Conservation (phyloP, 2,329 filamentous ascomycete species). For the Trichoderma hamatum region DNA sequence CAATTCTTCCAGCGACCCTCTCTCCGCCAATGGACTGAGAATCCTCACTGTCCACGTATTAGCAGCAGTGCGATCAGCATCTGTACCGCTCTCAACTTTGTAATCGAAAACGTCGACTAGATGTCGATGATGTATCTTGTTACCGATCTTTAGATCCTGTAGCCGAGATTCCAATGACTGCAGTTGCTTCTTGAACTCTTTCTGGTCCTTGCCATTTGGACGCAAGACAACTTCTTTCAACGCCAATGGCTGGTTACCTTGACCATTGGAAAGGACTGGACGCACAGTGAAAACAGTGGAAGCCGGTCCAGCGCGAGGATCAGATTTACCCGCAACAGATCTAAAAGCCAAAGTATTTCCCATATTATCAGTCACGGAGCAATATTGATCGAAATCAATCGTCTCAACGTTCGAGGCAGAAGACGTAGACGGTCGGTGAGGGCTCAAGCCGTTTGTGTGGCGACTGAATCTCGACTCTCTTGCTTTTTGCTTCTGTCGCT, state of each 20-base stretch:
- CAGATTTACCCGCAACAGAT: constrained; percentile 69
- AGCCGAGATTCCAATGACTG: constrained; percentile 76
- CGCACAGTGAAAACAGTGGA: constrained; percentile 74
- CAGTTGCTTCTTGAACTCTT: constrained; percentile 73
- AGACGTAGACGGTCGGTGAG: constrained; percentile 36
- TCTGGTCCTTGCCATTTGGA: constrained; percentile 58
- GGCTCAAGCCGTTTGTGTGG: constrained; percentile 45
- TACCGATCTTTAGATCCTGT: constrained; percentile 73
- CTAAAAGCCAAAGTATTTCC: constrained; percentile 70
- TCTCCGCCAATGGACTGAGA: constrained; percentile 75
- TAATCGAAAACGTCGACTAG: constrained; percentile 81
- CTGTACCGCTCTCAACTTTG: constrained; percentile 65
- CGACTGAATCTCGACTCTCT: constrained; percentile 67
- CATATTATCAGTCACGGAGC: constrained; percentile 63
- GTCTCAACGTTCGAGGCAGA: constrained; percentile 37
- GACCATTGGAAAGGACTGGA: constrained; percentile 61
- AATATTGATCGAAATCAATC: constrained; percentile 68
- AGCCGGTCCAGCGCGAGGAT: constrained; percentile 66
- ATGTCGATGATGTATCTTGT: constrained; percentile 73
- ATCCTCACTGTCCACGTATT: constrained; percentile 72
- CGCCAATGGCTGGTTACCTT: constrained; percentile 65
- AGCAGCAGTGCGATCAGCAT: constrained; percentile 42
- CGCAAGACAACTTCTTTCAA: constrained; percentile 71
- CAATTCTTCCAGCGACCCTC: constrained; percentile 79
- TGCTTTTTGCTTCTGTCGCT: constrained; percentile 65